Conservation (phyloP, 2,329 filamentous ascomycete species). For the Drechslera avenae region DNA sequence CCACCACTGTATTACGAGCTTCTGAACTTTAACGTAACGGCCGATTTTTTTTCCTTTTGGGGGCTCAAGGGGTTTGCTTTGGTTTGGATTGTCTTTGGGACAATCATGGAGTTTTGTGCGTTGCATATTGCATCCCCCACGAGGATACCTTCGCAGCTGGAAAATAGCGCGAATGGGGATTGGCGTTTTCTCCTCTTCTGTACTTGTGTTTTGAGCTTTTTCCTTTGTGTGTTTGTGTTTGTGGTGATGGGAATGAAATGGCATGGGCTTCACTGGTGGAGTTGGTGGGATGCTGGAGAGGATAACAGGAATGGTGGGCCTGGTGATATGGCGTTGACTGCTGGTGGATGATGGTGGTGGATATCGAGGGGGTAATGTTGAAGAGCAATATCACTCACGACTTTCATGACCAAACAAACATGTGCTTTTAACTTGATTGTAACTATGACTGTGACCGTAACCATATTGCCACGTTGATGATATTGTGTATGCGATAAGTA, state of each 20-base stretch:
- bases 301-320: not conserved
- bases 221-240: slow-evolving; percentile 22
- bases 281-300: not conserved
- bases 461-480: no score
- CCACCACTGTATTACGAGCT: slow-evolving; percentile 11
- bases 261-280: slow-evolving; percentile 7
- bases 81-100: slow-evolving; percentile 3
- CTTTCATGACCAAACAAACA: slow-evolving; percentile 17
- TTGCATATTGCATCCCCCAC: slow-evolving; percentile 36
- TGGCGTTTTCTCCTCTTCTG: slow-evolving; percentile 26
- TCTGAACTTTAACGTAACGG: slow-evolving; percentile 16
- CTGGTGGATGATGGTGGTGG: not conserved
- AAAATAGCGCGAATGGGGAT: slow-evolving; percentile 37
- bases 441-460: no score
- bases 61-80: slow-evolving; percentile 8
- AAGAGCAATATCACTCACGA: slow-evolving; percentile 27
- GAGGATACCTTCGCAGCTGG: slow-evolving; percentile 39
- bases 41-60: slow-evolving; percentile 11
- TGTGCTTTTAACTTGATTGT: no score
- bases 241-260: slow-evolving; percentile 9
- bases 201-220: not conserved
- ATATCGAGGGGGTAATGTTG: slow-evolving; percentile 4
- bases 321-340: not conserved
- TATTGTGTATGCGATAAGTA: no score
- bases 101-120: slow-evolving; percentile 25